Percentiles rank a stretch among this genome's conserved stretches.
phyloP scores from a whole-genome alignment of 805 yeast genomes.

The Candida ortonii region DNA sequence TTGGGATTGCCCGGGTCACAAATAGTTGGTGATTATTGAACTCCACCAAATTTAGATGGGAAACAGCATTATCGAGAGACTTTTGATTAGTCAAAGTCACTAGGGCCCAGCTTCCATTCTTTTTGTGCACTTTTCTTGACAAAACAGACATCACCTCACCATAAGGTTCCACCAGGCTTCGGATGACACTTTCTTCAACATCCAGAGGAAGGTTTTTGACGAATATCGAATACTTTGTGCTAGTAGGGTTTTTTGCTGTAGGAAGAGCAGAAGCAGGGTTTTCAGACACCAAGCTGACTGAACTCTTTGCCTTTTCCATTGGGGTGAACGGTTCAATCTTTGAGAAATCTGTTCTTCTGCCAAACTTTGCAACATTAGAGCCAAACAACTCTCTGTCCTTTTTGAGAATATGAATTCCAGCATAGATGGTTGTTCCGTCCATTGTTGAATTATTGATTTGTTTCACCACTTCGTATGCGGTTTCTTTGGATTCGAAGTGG shows the following conservation, averaged over 20 bases:
- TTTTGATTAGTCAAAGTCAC: constrained; percentile 27
- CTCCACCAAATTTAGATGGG: constrained; percentile 27
- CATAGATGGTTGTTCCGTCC: constrained; percentile 25
- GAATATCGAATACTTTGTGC: constrained; percentile 30
- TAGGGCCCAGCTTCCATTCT: constrained; percentile 33
- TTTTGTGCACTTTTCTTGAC: constrained; percentile 27
- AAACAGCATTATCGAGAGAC: constrained; percentile 27
- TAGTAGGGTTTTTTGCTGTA: constrained; percentile 10
- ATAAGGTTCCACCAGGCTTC: constrained; percentile 29
- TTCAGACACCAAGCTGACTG: background rate
- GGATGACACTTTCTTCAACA: constrained; percentile 25
- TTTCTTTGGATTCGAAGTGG: constrained; percentile 37
- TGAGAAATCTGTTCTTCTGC: constrained; percentile 13
- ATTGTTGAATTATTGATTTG: constrained; percentile 22
- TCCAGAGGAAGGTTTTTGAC: constrained; percentile 31
- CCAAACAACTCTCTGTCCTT: constrained; percentile 28
- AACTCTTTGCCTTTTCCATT: constrained; percentile 1
- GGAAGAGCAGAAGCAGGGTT: background rate
- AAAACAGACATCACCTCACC: constrained; percentile 29
- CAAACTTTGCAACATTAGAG: constrained; percentile 1
- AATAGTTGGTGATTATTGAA: constrained; percentile 29
- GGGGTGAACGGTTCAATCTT: constrained; percentile 15
- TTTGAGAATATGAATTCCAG: constrained; percentile 29
- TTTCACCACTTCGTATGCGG: constrained; percentile 36
- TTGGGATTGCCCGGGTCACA: constrained; percentile 34